These are phyloP conservation scores for Simmondsia chinensis DNA, from an alignment of 148 eudicot species.

Conservation along the genomic window DNA sequence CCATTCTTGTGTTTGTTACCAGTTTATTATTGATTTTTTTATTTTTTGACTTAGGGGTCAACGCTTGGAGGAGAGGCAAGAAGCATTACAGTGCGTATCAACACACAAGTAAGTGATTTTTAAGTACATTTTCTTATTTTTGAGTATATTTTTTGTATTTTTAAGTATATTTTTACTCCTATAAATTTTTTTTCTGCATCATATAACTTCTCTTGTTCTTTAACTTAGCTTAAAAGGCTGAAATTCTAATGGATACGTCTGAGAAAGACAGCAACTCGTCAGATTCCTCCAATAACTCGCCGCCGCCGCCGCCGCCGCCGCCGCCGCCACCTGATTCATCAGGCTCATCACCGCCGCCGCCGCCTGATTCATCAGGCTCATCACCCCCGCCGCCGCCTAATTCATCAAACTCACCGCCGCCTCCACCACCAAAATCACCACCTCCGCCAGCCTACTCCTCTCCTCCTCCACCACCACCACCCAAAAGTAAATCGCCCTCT, in stretches of 20 bases:
- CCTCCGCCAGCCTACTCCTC: slow-evolving; percentile 2
- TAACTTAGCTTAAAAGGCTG: background rate
- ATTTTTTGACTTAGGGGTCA: slow-evolving; percentile 19
- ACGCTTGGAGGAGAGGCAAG: slow-evolving; percentile 46
- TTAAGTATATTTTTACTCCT: too few relatives aligned
- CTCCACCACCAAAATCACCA: slow-evolving; percentile 10
- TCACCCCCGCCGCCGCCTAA: slow-evolving; percentile 8
- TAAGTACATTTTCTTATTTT: too few relatives aligned
- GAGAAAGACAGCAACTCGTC: slow-evolving; percentile 7
- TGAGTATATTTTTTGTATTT: too few relatives aligned
- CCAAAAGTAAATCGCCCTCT: slow-evolving; percentile 7
- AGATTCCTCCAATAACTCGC: background rate
- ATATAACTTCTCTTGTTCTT: background rate
- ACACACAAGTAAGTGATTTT: background rate
- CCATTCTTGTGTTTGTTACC: background rate
- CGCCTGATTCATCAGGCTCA: slow-evolving; percentile 8
- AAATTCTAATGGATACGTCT: slow-evolving; percentile 6
- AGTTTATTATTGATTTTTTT: background rate
- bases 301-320: slow-evolving; percentile 1
- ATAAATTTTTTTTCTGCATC: too few relatives aligned
- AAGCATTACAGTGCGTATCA: background rate
- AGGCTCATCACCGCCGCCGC: slow-evolving; percentile 9
- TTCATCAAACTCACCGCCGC: slow-evolving; percentile 3
- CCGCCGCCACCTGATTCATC: slow-evolving; percentile 8
- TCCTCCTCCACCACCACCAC: slow-evolving; percentile 19